Base-by-base conservation (phyloP, 176 grass and related monocot genomes). In the Avena atlantica region DNA sequence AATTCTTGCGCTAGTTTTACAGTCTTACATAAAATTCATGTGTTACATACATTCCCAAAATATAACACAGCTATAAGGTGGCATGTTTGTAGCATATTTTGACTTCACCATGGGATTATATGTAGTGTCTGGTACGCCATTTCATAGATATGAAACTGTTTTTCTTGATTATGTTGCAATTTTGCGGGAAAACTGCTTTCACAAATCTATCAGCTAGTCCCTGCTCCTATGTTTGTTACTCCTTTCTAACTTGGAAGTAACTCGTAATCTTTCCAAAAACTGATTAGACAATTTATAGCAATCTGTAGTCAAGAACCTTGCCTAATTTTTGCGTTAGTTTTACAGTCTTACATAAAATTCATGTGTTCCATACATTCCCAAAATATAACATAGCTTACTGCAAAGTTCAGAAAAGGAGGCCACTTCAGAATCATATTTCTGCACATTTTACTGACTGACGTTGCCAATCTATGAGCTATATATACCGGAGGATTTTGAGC, bases 91-190 rank as follows among this genome's bases (percentile, higher is more conserved):
- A 82, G 36, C 59, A 48, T 48, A 48, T 29, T 14, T 49, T 84
- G 27, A 37, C 21, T 60, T 48, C 45, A 9, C 45, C 45, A 48
- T 48, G 51, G 10, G 51, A 61, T 42, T 59, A 80, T 68, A 13
- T 84, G 84, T 78, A 91, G 81, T 85, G 51, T 74, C 74, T 87
- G 80, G 75, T 57, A 31, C 88, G 83, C 69, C 37, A 42, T 42
- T 42, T 6, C 6, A 67, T 91, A 76, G 89, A 65, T 88, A 81
- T 79, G 49, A 27, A 79, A 87, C 74, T 45, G 6, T 37, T 45
- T 45, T 6, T 69, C 15, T 84, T 80, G 17, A 60, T 58, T 60
- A 47, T 72, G 76, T 69, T 61, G 81, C 77, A 88, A 70, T 81
- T 85, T 81, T 91, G 44, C 49, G 20, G 47, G 47, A 37, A 66